Evolutionary conservation across 805 yeast species (phyloP).

Genomic region (Allodekkera sacchari): DNA sequence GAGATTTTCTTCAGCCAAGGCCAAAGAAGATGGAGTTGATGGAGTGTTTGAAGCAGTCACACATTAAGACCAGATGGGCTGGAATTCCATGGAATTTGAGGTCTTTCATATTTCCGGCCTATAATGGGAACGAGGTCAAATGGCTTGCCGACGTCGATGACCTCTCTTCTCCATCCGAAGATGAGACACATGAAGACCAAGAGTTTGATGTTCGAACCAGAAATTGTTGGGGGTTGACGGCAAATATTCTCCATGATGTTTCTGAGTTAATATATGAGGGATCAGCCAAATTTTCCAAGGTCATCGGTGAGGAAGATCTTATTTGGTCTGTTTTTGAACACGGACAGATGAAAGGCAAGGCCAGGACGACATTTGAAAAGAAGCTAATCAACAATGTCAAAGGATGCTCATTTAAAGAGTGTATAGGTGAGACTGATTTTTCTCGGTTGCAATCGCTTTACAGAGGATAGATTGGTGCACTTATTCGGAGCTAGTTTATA

Average conservation of each 20-base stretch:
- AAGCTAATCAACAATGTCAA: slow-evolving; percentile 37
- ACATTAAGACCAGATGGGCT: slow-evolving; percentile 52
- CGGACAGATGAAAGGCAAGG: slow-evolving; percentile 40
- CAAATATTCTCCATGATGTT: slow-evolving; percentile 66
- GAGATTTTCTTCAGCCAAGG: slow-evolving; percentile 41
- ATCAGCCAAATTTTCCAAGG: slow-evolving; percentile 18
- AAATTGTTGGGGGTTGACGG: slow-evolving; percentile 80
- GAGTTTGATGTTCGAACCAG: slow-evolving; percentile 40
- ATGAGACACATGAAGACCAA: slow-evolving; percentile 26
- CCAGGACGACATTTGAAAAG: slow-evolving; percentile 46
- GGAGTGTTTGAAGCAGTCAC: slow-evolving; percentile 27
- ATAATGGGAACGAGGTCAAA: slow-evolving; percentile 43
- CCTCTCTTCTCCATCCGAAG: slow-evolving; percentile 49
- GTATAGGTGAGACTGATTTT: slow-evolving; percentile 37
- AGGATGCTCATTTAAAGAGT: slow-evolving; percentile 35
- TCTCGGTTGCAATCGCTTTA: slow-evolving; percentile 34
- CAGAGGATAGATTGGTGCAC: slow-evolving; percentile 8
- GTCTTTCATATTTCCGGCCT: slow-evolving; percentile 52
- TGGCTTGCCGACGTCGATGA: slow-evolving; percentile 61
- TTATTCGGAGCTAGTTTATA: background rate
- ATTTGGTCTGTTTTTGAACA: slow-evolving; percentile 45
- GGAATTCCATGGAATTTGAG: slow-evolving; percentile 60
- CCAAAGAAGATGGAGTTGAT: slow-evolving; percentile 18
- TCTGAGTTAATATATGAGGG: slow-evolving; percentile 46
- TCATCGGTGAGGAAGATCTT: slow-evolving; percentile 58